A percentile compares a stretch with the other conserved stretches of the same genome.
Evolutionary conservation across 2,329 filamentous ascomycete genomes (phyloP).

Genomic region (Periconia macrospinosa): DNA sequence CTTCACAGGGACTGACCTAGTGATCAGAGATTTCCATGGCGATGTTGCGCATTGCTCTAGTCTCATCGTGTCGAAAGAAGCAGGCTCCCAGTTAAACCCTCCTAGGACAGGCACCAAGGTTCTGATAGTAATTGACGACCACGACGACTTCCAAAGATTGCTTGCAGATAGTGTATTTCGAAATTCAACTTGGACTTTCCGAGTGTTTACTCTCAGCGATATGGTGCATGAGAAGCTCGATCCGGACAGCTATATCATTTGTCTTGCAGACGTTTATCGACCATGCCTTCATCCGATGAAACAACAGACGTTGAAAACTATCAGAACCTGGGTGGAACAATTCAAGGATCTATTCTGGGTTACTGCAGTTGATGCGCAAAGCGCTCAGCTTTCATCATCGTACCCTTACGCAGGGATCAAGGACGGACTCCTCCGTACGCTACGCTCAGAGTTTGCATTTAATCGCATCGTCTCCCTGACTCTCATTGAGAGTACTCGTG

Average conservation of each 20-base stretch:
- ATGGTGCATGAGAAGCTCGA: neutral
- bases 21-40: constrained; percentile 1
- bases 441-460: constrained; percentile 6
- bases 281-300: neutral
- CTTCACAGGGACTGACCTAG: constrained; percentile 28
- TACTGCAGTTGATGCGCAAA: neutral
- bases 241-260: neutral
- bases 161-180: neutral
- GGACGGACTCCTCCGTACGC: constrained; percentile 7
- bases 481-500: neutral
- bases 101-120: too few species aligned
- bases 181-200: neutral
- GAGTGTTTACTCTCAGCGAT: neutral
- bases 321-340: neutral
- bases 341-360: constrained; percentile 8
- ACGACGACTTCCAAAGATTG: neutral
- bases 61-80: neutral
- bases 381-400: neutral
- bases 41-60: neutral
- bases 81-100: neutral
- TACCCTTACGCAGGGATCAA: constrained; percentile 2
- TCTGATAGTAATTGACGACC: neutral
- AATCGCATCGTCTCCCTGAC: constrained; percentile 10
- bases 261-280: neutral
- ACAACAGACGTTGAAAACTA: neutral